These are phyloP conservation scores for Typha latifolia DNA, from an alignment of 176 grass and related monocot species.

Conservation along the genomic window DNA sequence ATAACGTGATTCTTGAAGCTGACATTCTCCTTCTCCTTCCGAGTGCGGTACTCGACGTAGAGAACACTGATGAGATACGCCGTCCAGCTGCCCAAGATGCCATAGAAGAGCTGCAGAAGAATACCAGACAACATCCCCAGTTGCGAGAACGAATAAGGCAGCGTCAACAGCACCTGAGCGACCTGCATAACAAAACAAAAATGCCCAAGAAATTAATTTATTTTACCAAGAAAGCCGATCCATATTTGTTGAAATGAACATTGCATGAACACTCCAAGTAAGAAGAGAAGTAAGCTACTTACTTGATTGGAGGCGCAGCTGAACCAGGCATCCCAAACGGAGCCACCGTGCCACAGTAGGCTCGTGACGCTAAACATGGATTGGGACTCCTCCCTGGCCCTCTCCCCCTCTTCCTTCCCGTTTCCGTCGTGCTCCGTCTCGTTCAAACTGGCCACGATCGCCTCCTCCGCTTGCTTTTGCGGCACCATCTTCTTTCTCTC, in stretches of 20 bases:
- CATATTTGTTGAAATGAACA: too few relatives aligned
- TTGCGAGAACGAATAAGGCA: constrained; percentile 73
- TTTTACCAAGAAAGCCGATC: not conserved
- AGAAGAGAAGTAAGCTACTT: not conserved
- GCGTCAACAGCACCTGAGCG: constrained; percentile 60
- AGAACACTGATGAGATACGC: constrained; percentile 74
- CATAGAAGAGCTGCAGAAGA: constrained; percentile 60
- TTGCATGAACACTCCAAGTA: not conserved
- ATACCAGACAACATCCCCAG: constrained; percentile 62
- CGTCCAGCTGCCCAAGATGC: constrained; percentile 63
- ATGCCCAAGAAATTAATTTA: not conserved
- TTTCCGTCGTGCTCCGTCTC: constrained; percentile 25
- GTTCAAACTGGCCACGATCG: constrained; percentile 41
- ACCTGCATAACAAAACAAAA: constrained; percentile 27
- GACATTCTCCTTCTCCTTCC: constrained; percentile 65
- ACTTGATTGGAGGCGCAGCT: constrained; percentile 23
- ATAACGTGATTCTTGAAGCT: constrained; percentile 71
- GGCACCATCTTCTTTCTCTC: constrained; percentile 27
- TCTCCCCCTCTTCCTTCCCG: constrained; percentile 26
- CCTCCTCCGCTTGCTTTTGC: constrained; percentile 60
- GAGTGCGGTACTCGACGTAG: constrained; percentile 64
- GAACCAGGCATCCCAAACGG: constrained; percentile 21
- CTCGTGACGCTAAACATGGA: constrained; percentile 34
- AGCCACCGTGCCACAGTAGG: constrained; percentile 19
- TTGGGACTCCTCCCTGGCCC: constrained; percentile 15